phyloP scores from a whole-genome alignment of 345 rosid genomes.

The Nasturtium officinale region DNA sequence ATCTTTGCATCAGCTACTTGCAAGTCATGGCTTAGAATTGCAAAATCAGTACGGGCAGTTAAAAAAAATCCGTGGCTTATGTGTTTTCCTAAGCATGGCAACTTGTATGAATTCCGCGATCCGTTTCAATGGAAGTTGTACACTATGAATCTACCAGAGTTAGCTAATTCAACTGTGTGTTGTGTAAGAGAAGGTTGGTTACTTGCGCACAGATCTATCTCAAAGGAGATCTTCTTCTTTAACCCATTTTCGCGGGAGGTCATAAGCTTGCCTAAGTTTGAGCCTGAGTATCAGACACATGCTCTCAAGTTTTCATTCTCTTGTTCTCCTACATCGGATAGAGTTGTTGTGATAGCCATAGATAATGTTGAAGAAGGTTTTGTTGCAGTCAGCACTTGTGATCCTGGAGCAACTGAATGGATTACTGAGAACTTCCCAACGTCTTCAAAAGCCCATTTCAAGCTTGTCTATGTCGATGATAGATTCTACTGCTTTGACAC shows the following conservation, averaged over 20 bases:
- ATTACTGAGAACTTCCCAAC: too few species aligned
- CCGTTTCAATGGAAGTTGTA: constrained; percentile 50
- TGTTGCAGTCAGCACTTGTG: constrained; percentile 46
- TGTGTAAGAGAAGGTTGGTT: constrained; percentile 62
- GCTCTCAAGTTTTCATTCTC: constrained; percentile 53
- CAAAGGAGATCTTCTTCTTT: constrained; percentile 58
- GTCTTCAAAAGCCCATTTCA: too few species aligned
- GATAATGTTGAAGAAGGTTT: neutral
- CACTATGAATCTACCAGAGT: constrained; percentile 58
- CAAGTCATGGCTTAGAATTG: too few species aligned
- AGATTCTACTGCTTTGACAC: too few species aligned
- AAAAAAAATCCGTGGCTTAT: too few species aligned
- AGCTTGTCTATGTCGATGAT: neutral
- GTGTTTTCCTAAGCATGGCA: constrained; percentile 45
- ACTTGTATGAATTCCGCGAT: constrained; percentile 54
- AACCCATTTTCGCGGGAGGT: constrained; percentile 54
- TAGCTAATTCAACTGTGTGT: constrained; percentile 57
- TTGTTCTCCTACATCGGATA: constrained; percentile 52
- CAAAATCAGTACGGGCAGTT: too few species aligned
- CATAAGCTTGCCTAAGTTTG: constrained; percentile 56
- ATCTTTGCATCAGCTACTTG: too few species aligned
- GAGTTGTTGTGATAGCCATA: constrained; percentile 54
- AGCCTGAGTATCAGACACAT: constrained; percentile 41
- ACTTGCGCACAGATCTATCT: constrained; percentile 48
- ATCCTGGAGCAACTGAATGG: constrained; percentile 58